Conservation (phyloP, 768 basidiomycete genomes). For the Auricularia heimuer region DNA sequence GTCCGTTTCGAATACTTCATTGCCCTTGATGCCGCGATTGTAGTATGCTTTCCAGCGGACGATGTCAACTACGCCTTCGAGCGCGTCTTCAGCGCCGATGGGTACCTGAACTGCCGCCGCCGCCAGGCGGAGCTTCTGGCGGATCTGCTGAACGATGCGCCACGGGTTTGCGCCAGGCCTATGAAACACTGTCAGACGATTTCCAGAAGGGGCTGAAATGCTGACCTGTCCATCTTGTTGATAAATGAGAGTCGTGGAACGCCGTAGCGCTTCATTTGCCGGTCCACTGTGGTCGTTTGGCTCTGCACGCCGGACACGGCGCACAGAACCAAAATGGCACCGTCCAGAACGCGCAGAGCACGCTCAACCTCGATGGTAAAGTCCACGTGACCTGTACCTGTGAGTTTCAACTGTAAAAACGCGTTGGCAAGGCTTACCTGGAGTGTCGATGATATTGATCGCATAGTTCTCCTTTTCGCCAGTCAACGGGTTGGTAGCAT, state of each 20-base stretch:
- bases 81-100: constrained; percentile 80
- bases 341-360: constrained; percentile 90
- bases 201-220: neutral
- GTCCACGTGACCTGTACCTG: constrained; percentile 83
- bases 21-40: constrained; percentile 86
- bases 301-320: constrained; percentile 95
- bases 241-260: constrained; percentile 94
- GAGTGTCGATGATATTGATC: constrained; percentile 98
- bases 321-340: constrained; percentile 91
- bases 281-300: constrained; percentile 97
- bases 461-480: constrained; percentile 73
- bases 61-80: constrained; percentile 87
- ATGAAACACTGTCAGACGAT: neutral
- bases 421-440: constrained; percentile 41
- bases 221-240: constrained; percentile 95
- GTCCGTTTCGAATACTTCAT: constrained; percentile 63
- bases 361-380: constrained; percentile 99
- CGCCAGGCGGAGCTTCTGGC: constrained; percentile 80
- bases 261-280: constrained; percentile 96
- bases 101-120: constrained; percentile 96
- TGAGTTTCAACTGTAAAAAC: neutral
- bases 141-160: constrained; percentile 86
- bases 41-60: constrained; percentile 92
- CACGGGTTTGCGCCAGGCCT: constrained; percentile 97
- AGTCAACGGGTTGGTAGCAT: constrained; percentile 50